Evolutionary conservation across 768 basidiomycete genomes (phyloP).

Genomic region (Pleurotus giganteus): DNA sequence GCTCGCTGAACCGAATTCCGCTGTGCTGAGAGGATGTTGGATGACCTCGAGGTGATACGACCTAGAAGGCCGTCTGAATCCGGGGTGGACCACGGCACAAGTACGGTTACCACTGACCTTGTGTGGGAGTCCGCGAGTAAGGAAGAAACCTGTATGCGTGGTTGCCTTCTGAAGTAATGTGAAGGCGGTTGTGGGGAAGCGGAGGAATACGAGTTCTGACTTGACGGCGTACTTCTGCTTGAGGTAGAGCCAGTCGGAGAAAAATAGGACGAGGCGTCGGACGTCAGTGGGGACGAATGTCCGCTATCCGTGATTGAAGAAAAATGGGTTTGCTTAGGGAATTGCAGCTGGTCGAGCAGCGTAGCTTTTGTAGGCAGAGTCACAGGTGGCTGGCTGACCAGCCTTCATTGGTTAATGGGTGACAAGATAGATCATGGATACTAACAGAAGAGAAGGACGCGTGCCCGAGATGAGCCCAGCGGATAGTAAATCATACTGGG

Average conservation of each 20-base stretch:
- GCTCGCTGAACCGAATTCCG: constrained; percentile 74
- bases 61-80: constrained; percentile 26
- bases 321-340: constrained; percentile 23
- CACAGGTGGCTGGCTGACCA: background rate
- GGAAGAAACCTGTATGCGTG: constrained; percentile 58
- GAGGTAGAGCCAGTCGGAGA: constrained; percentile 36
- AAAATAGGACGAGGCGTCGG: constrained; percentile 35
- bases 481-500: background rate
- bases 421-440: constrained; percentile 3
- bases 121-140: constrained; percentile 53
- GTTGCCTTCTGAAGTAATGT: constrained; percentile 38
- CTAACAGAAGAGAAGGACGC: constrained; percentile 1
- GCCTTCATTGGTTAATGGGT: background rate
- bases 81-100: background rate
- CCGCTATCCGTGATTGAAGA: constrained; percentile 34
- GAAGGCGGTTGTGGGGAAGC: constrained; percentile 35
- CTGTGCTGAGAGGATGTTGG: constrained; percentile 80
- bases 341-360: constrained; percentile 9
- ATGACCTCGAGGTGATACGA: constrained; percentile 81
- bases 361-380: constrained; percentile 1
- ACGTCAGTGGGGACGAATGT: constrained; percentile 49
- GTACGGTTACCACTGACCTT: constrained; percentile 38
- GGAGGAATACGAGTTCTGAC: constrained; percentile 35
- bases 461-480: background rate
- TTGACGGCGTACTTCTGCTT: constrained; percentile 43